Percentiles rank a stretch among this genome's conserved stretches.
phyloP scores from a whole-genome alignment of 768 basidiomycete genomes.

The Dioszegia crocea region DNA sequence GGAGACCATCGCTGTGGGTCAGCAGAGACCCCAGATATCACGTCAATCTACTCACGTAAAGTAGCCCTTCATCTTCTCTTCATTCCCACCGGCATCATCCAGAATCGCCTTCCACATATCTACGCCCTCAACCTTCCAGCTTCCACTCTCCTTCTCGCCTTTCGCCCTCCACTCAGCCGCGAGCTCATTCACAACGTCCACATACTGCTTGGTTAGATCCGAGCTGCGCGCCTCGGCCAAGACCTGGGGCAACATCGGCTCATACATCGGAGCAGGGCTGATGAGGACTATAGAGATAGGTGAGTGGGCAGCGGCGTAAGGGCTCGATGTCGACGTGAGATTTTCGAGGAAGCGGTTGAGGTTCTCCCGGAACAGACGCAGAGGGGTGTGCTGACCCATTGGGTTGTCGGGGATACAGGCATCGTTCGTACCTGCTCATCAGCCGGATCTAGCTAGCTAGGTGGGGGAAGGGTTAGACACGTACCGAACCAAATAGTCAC shows the following conservation, averaged over 20 bases:
- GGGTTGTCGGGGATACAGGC: conserved; percentile 7
- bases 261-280: conserved; percentile 4
- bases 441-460: neutral
- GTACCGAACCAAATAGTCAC: conserved; percentile 39
- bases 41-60: conserved; percentile 13
- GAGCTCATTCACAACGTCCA: conserved; percentile 4
- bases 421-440: conserved; percentile 30
- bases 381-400: conserved; percentile 19
- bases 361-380: conserved; percentile 17
- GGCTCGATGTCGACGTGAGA: conserved; percentile 22
- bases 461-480: conserved; percentile 1
- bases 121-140: conserved; percentile 20
- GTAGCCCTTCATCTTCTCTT: conserved; percentile 13
- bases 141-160: conserved; percentile 5
- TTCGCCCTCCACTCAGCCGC: conserved; percentile 9
- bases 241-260: too few relatives aligned
- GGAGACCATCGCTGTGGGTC: conserved; percentile 13
- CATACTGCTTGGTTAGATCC: conserved; percentile 11
- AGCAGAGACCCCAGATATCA: neutral
- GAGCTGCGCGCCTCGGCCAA: neutral
- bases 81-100: conserved; percentile 19
- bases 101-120: conserved; percentile 26
- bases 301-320: conserved; percentile 9
- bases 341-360: conserved; percentile 14
- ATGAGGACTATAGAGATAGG: conserved; percentile 8